Evolutionary conservation across 108 stramenopile genomes (phyloP).

Genomic region (Parmales sp.): DNA sequence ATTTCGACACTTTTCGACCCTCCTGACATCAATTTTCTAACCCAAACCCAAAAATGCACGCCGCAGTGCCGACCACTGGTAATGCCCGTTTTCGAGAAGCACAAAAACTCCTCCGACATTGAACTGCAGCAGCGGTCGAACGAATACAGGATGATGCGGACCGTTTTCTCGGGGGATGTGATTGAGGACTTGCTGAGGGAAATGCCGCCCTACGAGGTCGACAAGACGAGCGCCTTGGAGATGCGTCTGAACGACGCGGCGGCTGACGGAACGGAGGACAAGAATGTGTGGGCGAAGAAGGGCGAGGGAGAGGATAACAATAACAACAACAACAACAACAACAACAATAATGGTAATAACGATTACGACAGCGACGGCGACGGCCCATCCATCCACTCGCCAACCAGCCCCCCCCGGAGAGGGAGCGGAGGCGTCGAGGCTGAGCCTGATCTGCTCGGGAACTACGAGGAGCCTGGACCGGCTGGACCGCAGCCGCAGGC

Average conservation of each 20-base stretch:
- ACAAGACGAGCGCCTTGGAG: slow-evolving; percentile 67
- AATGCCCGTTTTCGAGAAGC: slow-evolving; percentile 69
- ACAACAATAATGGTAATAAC: too few relatives aligned
- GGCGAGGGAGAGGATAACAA: slow-evolving; percentile 19
- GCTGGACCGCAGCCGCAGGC: not conserved
- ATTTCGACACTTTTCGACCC: too few relatives aligned
- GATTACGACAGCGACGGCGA: too few relatives aligned
- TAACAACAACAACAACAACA: too few relatives aligned
- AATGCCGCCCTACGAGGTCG: slow-evolving; percentile 88
- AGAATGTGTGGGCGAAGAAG: slow-evolving; percentile 13
- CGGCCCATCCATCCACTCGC: too few relatives aligned
- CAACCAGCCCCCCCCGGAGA: too few relatives aligned
- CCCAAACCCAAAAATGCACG: too few relatives aligned
- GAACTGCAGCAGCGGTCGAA: slow-evolving; percentile 85
- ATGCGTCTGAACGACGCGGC: slow-evolving; percentile 71
- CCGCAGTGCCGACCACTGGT: slow-evolving; percentile 74
- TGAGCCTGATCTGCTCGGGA: slow-evolving; percentile 1
- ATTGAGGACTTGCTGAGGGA: slow-evolving; percentile 79
- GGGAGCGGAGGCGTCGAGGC: not conserved
- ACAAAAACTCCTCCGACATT: slow-evolving; percentile 72
- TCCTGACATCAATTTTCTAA: too few relatives aligned
- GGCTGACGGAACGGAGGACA: slow-evolving; percentile 67
- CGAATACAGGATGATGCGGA: slow-evolving; percentile 78
- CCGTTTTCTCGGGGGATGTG: slow-evolving; percentile 67
- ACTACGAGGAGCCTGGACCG: slow-evolving; percentile 4